Evolutionary conservation across 2,329 filamentous ascomycete species (phyloP).

Genomic region (Emergomyces africanus): DNA sequence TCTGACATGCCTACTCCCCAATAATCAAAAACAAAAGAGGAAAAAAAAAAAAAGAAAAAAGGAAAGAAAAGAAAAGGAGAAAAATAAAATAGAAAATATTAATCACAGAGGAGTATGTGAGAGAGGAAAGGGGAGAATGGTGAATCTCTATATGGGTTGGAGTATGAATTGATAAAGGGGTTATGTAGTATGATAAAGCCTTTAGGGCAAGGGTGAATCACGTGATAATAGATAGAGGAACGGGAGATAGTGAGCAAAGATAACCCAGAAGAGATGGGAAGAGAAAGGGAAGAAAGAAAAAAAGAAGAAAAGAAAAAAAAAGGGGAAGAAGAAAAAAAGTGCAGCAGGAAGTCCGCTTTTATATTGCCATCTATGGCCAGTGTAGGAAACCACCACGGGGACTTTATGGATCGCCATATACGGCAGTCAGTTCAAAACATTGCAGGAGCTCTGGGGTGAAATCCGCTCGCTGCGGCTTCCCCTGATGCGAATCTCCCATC

Average conservation of each 20-base stretch:
- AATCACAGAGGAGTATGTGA: no score
- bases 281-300: not conserved
- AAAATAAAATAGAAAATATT: no score
- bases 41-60: not conserved
- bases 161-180: not conserved
- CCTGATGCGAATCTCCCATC: not conserved
- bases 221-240: not conserved
- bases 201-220: not conserved
- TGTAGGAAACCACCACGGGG: not conserved
- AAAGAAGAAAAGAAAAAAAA: not conserved
- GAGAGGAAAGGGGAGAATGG: not conserved
- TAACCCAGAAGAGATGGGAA: not conserved
- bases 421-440: conserved; percentile 4
- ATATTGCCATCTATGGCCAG: not conserved
- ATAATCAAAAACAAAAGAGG: not conserved
- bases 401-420: conserved; percentile 3
- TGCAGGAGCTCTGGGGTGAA: not conserved
- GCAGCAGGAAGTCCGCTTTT: not conserved
- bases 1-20: not conserved
- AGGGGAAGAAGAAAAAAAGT: not conserved
- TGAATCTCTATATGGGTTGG: not conserved
- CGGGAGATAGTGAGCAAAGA: no score
- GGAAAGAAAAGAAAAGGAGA: not conserved
- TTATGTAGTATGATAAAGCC: not conserved
- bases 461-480: conserved; percentile 1